Conservation (phyloP, 2,329 filamentous ascomycete genomes). For the Furcasterigmium furcatum region DNA sequence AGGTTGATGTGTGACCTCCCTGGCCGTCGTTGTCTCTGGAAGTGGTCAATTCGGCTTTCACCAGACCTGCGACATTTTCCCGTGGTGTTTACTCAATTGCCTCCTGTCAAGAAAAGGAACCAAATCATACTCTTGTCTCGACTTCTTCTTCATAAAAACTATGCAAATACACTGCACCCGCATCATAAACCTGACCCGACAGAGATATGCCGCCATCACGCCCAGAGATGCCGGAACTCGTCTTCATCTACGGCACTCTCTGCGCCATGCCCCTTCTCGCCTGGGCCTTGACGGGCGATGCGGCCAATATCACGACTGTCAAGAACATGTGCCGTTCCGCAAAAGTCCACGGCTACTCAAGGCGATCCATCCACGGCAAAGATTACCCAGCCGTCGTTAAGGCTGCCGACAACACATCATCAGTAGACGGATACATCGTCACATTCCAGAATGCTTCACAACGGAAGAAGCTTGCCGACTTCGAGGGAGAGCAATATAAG, state of each 20-base stretch:
- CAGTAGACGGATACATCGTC: constrained; percentile 21
- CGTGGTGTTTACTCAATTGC: too few species aligned
- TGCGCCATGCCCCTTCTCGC: constrained; percentile 21
- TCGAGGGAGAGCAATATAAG: constrained; percentile 23
- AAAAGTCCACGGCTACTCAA: constrained; percentile 14
- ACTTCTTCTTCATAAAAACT: too few species aligned
- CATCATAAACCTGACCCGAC: too few species aligned
- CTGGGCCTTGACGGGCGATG: constrained; percentile 20
- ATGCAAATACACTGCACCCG: too few species aligned
- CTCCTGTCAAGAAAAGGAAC: too few species aligned
- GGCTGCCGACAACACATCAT: constrained; percentile 2
- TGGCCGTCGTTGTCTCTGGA: too few species aligned
- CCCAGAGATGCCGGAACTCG: too few species aligned
- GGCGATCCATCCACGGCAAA: constrained; percentile 12
- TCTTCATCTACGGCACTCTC: constrained; percentile 26
- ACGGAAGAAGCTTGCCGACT: constrained; percentile 26
- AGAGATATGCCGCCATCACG: too few species aligned
- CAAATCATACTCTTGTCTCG: too few species aligned
- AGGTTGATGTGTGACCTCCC: too few species aligned
- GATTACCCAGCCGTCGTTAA: constrained; percentile 22
- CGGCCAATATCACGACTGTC: constrained; percentile 12
- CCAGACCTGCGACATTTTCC: too few species aligned
- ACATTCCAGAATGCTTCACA: constrained; percentile 16
- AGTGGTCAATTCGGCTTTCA: too few species aligned
- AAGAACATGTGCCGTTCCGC: constrained; percentile 8